phyloP scores from a whole-genome alignment of 139 green algal genomes.

The Nannochloris sp. region DNA sequence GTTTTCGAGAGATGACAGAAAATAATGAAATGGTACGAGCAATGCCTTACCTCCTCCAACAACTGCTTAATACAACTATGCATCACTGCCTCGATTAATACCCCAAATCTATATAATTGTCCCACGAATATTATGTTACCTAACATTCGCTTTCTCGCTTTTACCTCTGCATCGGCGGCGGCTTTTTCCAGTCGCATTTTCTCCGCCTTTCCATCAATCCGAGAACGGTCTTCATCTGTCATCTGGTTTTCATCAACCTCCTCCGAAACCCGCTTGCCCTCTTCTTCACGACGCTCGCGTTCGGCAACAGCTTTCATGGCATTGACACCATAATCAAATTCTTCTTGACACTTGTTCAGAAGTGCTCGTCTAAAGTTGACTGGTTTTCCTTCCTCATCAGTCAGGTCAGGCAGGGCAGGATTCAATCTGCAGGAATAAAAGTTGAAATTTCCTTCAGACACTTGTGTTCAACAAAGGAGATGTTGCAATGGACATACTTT shows the following conservation, averaged over 20 bases:
- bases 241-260: conserved; percentile 5
- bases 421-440: conserved; percentile 16
- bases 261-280: not conserved
- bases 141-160: conserved; percentile 71
- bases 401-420: conserved; percentile 20
- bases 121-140: conserved; percentile 99
- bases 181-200: conserved; percentile 23
- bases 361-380: conserved; percentile 80
- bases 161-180: conserved; percentile 46
- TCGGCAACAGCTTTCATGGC: conserved; percentile 51
- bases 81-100: conserved; percentile 97
- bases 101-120: conserved; percentile 71
- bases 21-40: not conserved
- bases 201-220: conserved; percentile 22
- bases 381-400: conserved; percentile 32
- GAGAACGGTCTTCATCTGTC: conserved; percentile 7
- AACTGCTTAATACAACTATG: conserved; percentile 76
- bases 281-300: conserved; percentile 33
- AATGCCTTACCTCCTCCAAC: conserved; percentile 32
- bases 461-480: conserved; percentile 3
- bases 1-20: not conserved
- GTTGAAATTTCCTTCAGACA: not conserved
- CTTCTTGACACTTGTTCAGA: conserved; percentile 97
- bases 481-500: not conserved
- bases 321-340: conserved; percentile 76